phyloP scores from a whole-genome alignment of 306 rosid genomes.

The Rubus idaeus region DNA sequence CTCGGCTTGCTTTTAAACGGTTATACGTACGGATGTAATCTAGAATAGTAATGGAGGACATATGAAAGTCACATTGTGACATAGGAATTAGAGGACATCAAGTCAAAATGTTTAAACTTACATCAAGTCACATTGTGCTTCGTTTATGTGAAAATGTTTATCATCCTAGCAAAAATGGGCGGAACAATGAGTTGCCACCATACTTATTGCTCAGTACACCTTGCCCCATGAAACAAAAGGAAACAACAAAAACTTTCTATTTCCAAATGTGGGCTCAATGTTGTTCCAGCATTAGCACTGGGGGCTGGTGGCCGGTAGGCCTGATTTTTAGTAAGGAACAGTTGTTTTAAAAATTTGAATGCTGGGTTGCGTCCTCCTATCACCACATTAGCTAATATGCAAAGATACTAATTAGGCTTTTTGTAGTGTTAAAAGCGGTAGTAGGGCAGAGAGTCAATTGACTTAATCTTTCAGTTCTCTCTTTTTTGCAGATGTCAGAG shows the following conservation, averaged over 20 bases:
- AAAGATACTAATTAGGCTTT: background rate
- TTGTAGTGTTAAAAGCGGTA: background rate
- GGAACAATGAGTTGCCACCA: background rate
- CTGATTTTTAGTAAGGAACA: background rate
- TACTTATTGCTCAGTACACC: background rate
- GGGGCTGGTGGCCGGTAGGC: background rate
- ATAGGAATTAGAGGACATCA: background rate
- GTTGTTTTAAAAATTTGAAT: background rate
- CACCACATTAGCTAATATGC: background rate
- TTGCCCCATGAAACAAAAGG: too few species aligned
- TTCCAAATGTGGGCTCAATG: background rate
- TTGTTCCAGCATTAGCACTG: background rate
- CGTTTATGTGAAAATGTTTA: background rate
- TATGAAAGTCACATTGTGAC: too few species aligned
- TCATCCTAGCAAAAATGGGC: background rate
- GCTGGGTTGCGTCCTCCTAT: background rate
- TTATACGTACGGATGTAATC: background rate
- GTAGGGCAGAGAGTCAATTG: background rate
- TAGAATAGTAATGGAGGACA: background rate
- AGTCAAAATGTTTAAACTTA: background rate
- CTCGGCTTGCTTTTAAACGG: background rate
- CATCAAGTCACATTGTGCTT: too few species aligned
- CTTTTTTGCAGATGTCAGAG: conserved; percentile 83
- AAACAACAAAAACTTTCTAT: too few species aligned
- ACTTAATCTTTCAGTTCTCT: background rate